Percentiles rank a stretch among this genome's conserved stretches.
These are phyloP conservation scores for Neurospora tetrasperma DNA, from an alignment of 495 filamentous ascomycete species.

Conservation along the genomic window DNA sequence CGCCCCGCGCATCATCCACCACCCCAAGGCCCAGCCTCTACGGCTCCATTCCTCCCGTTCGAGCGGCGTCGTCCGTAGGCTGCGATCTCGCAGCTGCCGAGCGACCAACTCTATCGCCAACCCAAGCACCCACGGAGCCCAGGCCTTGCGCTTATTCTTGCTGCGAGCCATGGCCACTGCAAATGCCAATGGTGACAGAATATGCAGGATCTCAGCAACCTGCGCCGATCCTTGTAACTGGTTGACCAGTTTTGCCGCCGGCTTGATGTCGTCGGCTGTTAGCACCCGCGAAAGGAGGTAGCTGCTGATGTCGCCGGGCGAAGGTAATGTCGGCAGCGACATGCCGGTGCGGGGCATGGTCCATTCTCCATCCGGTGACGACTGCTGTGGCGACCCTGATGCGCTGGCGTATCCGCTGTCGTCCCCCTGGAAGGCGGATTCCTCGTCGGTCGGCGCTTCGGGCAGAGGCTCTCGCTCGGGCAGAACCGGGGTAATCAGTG, in stretches of 20 bases:
- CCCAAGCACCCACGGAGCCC: constrained; percentile 87
- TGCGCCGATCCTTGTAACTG: constrained; percentile 59
- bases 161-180: constrained; percentile 70
- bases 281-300: constrained; percentile 88
- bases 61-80: constrained; percentile 68
- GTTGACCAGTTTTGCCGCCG: constrained; percentile 72
- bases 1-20: constrained; percentile 92
- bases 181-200: constrained; percentile 80
- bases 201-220: constrained; percentile 79
- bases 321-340: constrained; percentile 69
- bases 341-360: constrained; percentile 92
- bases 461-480: constrained; percentile 71
- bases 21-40: constrained; percentile 78
- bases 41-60: constrained; percentile 81
- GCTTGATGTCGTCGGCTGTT: constrained; percentile 92
- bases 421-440: constrained; percentile 10
- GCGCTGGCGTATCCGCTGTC: constrained; percentile 3
- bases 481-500: constrained; percentile 72
- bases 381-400: background rate
- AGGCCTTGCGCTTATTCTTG: constrained; percentile 49
- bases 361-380: constrained; percentile 49
- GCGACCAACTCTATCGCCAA: constrained; percentile 80
- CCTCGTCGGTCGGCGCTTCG: constrained; percentile 39
- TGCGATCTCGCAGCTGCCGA: constrained; percentile 64
- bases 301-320: constrained; percentile 63